Base-by-base conservation (phyloP, 2,329 filamentous ascomycete species). In the Alternaria brassicae region DNA sequence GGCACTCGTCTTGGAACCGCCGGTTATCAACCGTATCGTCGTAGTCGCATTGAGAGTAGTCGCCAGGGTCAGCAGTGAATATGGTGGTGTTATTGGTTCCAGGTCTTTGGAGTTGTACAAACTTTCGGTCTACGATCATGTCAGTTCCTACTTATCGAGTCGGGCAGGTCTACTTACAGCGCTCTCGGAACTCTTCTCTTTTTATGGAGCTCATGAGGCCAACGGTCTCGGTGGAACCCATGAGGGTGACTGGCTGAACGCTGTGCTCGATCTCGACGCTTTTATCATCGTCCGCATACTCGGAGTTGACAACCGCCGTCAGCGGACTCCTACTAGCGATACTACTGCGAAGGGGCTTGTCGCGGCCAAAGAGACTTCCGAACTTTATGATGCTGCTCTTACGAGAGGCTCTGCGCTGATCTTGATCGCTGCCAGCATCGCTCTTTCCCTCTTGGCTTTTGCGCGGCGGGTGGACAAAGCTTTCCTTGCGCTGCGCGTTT, bases 341-440 rank as follows among this genome's bases (percentile, higher is more conserved):
- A 17, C 53, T 52, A 27, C 53, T 41, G 12, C 40, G 45, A 12
- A 13, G 15, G 8, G 30, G 15, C 6, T 17, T 44, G 23, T 58
- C 30, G 27, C 45, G 52, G 9, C 27, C 23, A 13, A 60, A 56
- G 17, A 60, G 21, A 28, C 53, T 27, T 12, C 44, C 45, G 19
- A 59, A 28, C 9, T 49, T 56, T n/a, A 27, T 56, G 25, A 51
- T 27, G 25, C 45, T 60, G 6, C 52, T 39, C 28, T 47, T 56
- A 27, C 27, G 37, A 23, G 2, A 17, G 6, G 36, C 19, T 15
- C 12, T 34, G 19, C 30, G 47, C 25, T 51, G 56, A 19, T 10
- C 32, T 37, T 23, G 28, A 36, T 25, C 15, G 12, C 21, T 17
- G 8, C 42, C 44, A n/a, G 32, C 4, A 21, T 17, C 12, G 19